A percentile compares a stretch with the other conserved stretches of the same genome.
These are phyloP conservation scores for Pseudoscleropodium purum DNA, from an alignment of 225 moss, liverwort and hornwort genomes.

Conservation along the genomic window DNA sequence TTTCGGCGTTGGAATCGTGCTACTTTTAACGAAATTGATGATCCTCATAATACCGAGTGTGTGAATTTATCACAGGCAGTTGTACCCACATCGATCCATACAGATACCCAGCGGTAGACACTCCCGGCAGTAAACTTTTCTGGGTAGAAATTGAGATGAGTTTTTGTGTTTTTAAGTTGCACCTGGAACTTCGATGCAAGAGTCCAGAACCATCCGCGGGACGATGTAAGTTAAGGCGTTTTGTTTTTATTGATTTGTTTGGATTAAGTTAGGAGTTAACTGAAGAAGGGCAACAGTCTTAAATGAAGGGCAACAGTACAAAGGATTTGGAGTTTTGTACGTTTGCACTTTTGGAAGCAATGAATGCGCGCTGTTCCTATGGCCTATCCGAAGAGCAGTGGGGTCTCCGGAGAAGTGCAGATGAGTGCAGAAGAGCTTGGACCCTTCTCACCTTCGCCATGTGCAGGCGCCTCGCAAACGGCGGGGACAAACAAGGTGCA, in stretches of 20 bases:
- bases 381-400: neutral
- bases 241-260: neutral
- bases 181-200: neutral
- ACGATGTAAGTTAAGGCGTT: neutral
- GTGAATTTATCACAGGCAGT: neutral
- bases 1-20: neutral
- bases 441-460: neutral
- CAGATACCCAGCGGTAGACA: neutral
- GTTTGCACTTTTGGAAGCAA: neutral
- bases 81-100: neutral
- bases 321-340: neutral
- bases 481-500: neutral
- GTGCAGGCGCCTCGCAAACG: constrained; percentile 8
- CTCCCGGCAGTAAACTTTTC: neutral
- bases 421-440: no score
- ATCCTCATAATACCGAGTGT: neutral
- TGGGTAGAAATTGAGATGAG: neutral
- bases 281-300: neutral
- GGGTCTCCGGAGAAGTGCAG: neutral
- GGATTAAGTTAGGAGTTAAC: neutral
- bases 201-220: neutral
- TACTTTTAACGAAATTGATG: neutral
- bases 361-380: neutral
- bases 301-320: neutral
- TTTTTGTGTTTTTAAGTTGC: neutral